Percentiles rank a stretch among this genome's conserved stretches.
Conservation (phyloP, 2,329 filamentous ascomycete genomes). For the Leptographium procerum region DNA sequence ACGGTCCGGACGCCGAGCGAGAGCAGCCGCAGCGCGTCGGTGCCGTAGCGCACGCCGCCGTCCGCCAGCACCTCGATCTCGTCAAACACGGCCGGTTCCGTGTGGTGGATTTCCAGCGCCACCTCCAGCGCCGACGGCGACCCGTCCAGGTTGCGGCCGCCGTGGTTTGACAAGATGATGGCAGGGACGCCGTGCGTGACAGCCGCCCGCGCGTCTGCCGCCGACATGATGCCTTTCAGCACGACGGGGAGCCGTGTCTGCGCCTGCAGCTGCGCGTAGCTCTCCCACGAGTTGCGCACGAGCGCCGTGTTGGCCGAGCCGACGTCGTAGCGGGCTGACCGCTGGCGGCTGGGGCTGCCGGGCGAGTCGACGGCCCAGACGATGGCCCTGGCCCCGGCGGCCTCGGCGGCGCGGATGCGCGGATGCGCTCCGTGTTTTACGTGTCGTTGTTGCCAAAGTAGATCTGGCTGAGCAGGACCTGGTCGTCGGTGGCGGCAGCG, state of each 20-base stretch:
- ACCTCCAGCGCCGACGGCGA: conserved; percentile 30
- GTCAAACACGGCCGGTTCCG: conserved; percentile 29
- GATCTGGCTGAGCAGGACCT: conserved; percentile 25
- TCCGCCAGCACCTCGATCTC: conserved; percentile 34
- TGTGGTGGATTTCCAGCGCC: conserved; percentile 31
- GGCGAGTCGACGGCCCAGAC: conserved; percentile 29
- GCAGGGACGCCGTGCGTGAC: conserved; percentile 30
- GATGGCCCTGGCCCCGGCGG: conserved; percentile 23
- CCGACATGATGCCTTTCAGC: conserved; percentile 22
- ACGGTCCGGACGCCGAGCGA: conserved; percentile 34
- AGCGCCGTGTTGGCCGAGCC: conserved; percentile 17
- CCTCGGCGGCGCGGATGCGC: conserved; percentile 20
- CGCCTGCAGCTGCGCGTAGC: conserved; percentile 23
- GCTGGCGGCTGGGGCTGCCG: conserved; percentile 27
- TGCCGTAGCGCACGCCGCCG: conserved; percentile 32
- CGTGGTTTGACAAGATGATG: conserved; percentile 39
- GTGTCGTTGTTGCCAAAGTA: conserved; percentile 24
- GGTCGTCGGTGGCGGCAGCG: conserved; percentile 19
- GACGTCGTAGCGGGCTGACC: conserved; percentile 22
- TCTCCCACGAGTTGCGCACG: conserved; percentile 19
- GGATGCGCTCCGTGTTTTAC: conserved; percentile 19
- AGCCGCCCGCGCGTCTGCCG: conserved; percentile 23
- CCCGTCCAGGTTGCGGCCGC: conserved; percentile 36
- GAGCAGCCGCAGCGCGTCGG: conserved; percentile 35
- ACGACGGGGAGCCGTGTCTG: conserved; percentile 21